A percentile compares a stretch with the other conserved stretches of the same genome.
phyloP scores from a whole-genome alignment of 192 early-diverging fungal genomes.

The Gonapodya prolifera region DNA sequence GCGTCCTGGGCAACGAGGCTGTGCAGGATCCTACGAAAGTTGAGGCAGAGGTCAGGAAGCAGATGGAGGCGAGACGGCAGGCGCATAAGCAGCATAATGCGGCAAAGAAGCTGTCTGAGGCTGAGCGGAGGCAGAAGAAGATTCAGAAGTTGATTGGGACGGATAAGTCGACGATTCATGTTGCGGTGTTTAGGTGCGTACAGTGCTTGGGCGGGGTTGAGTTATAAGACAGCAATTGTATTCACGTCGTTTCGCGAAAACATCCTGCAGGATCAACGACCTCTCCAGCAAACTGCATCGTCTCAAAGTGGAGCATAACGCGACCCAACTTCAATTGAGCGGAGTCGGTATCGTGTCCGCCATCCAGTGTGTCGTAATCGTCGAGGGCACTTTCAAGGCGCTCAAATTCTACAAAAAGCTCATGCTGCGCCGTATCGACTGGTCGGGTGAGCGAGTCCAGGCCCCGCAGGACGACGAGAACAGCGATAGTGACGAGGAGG shows the following conservation, averaged over 20 bases:
- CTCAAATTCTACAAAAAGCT: slow-evolving; percentile 91
- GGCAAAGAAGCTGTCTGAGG: slow-evolving; percentile 74
- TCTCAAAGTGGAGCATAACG: slow-evolving; percentile 87
- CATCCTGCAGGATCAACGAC: slow-evolving; percentile 46
- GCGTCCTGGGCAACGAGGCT: slow-evolving; percentile 85
- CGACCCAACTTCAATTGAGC: slow-evolving; percentile 68
- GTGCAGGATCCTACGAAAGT: slow-evolving; percentile 88
- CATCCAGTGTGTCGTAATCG: slow-evolving; percentile 67
- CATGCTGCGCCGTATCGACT: slow-evolving; percentile 91
- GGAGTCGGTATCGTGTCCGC: slow-evolving; percentile 66
- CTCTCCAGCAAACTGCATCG: slow-evolving; percentile 67
- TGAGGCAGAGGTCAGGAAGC: slow-evolving; percentile 81
- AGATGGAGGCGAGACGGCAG: slow-evolving; percentile 64
- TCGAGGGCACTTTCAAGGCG: slow-evolving; percentile 83
- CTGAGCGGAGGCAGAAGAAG: slow-evolving; percentile 68
- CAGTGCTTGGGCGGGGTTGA: background rate
- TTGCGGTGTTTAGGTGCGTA: slow-evolving; percentile 72
- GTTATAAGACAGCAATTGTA: background rate
- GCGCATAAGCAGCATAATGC: slow-evolving; percentile 75
- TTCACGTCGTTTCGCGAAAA: background rate
- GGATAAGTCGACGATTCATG: slow-evolving; percentile 50
- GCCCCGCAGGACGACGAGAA: slow-evolving; percentile 24
- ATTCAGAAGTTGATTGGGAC: slow-evolving; percentile 61
- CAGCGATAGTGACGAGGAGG: slow-evolving; percentile 23
- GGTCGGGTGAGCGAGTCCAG: slow-evolving; percentile 48